Conservation (phyloP, 495 filamentous ascomycete species). For the Hypoxylon rickii region DNA sequence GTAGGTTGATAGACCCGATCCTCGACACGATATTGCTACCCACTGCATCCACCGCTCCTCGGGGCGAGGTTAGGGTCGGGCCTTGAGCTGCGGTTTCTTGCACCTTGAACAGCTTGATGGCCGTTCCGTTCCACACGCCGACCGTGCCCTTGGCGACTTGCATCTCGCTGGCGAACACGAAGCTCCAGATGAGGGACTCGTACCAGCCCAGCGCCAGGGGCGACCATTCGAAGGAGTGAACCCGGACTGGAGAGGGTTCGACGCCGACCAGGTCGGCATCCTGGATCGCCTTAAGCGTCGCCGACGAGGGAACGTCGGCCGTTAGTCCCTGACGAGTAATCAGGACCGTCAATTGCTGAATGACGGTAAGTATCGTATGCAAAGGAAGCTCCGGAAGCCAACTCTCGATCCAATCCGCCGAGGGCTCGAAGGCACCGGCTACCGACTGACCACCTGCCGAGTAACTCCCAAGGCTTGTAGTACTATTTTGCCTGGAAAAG, state of each 20-base stretch:
- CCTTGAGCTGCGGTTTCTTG: conserved; percentile 81
- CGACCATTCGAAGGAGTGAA: conserved; percentile 96
- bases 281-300: conserved; percentile 45
- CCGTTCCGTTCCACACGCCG: conserved; percentile 94
- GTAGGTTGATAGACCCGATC: conserved; percentile 74
- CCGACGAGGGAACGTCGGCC: conserved; percentile 41
- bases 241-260: conserved; percentile 74
- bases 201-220: conserved; percentile 94
- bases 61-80: conserved; percentile 78
- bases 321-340: conserved; percentile 48
- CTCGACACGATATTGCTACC: conserved; percentile 88
- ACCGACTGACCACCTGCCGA: conserved; percentile 56
- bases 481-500: conserved; percentile 93
- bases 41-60: conserved; percentile 94
- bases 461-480: conserved; percentile 76
- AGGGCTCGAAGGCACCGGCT: conserved; percentile 73
- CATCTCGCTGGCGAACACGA: conserved; percentile 90
- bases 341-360: conserved; percentile 62
- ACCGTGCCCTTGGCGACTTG: conserved; percentile 83
- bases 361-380: conserved; percentile 84
- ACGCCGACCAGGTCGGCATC: conserved; percentile 59
- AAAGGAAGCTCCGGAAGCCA: conserved; percentile 94
- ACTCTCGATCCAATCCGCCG: conserved; percentile 81
- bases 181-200: conserved; percentile 92
- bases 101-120: conserved; percentile 85